Conservation (phyloP, 305 asterid species). For the Solanum chacoense region DNA sequence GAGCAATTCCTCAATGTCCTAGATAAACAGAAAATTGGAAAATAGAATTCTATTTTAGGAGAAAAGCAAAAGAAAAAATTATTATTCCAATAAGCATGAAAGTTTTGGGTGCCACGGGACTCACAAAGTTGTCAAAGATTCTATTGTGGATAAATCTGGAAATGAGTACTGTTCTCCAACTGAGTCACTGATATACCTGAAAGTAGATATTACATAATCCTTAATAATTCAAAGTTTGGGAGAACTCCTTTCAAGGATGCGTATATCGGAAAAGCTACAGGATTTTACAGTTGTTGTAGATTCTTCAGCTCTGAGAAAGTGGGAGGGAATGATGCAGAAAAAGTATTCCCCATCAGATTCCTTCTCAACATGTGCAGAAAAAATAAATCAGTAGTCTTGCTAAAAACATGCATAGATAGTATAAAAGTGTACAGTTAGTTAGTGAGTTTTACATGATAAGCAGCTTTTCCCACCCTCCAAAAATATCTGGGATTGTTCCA, state of each 20-base stretch:
- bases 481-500: background rate
- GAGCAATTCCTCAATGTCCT: constrained; percentile 17
- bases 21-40: background rate
- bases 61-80: background rate
- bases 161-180: background rate
- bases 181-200: constrained; percentile 7
- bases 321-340: constrained; percentile 1
- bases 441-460: background rate
- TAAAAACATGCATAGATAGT: background rate
- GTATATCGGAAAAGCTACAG: background rate
- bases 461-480: background rate
- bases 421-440: background rate
- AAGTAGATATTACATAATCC: background rate
- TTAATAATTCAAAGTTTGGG: background rate
- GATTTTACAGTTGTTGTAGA: background rate
- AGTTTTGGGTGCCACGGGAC: background rate
- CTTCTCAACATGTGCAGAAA: background rate
- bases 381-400: background rate
- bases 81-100: background rate
- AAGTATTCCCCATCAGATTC: constrained; percentile 9
- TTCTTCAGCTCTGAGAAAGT: background rate
- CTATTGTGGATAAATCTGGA: background rate
- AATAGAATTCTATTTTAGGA: background rate
- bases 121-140: background rate
- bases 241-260: background rate